phyloP scores from a whole-genome alignment of 805 yeast genomes.

The Candida sithepensis region DNA sequence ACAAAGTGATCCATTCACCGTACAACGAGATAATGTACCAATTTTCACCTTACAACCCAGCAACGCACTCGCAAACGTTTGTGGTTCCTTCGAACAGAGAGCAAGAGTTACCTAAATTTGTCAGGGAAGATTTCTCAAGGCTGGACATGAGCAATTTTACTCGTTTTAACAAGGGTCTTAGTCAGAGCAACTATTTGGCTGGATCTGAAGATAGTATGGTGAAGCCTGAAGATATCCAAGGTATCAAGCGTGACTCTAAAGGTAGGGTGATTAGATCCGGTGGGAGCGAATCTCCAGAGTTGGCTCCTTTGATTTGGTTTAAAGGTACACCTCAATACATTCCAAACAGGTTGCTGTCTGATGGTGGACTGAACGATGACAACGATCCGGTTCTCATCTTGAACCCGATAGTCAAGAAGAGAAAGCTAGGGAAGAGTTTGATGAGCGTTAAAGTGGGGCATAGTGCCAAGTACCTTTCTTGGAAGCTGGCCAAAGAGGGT shows the following conservation, averaged over 20 bases:
- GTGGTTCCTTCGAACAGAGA: slow-evolving; percentile 34
- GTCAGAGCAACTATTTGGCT: slow-evolving; percentile 21
- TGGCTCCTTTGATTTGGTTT: slow-evolving; percentile 55
- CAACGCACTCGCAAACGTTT: slow-evolving; percentile 32
- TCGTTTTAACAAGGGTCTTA: slow-evolving; percentile 17
- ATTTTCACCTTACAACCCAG: slow-evolving; percentile 29
- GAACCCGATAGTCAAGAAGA: slow-evolving; percentile 19
- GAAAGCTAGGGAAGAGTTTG: slow-evolving; percentile 19
- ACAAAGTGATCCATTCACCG: slow-evolving; percentile 31
- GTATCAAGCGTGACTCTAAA: not conserved
- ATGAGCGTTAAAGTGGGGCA: slow-evolving; percentile 54
- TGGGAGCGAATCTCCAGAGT: slow-evolving; percentile 3
- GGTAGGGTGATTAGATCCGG: not conserved
- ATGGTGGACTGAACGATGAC: slow-evolving; percentile 3
- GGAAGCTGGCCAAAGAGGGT: slow-evolving; percentile 33
- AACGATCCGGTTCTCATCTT: slow-evolving; percentile 7
- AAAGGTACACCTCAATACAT: slow-evolving; percentile 60
- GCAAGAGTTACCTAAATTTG: slow-evolving; percentile 31
- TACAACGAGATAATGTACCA: slow-evolving; percentile 28
- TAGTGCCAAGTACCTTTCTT: slow-evolving; percentile 69
- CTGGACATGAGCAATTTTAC: slow-evolving; percentile 33
- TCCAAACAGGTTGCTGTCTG: slow-evolving; percentile 32
- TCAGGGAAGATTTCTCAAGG: slow-evolving; percentile 28
- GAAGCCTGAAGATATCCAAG: slow-evolving; percentile 17
- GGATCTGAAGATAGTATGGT: slow-evolving; percentile 14